These are phyloP conservation scores for Nemania serpens DNA, from an alignment of 2,329 filamentous ascomycete genomes.

Conservation along the genomic window DNA sequence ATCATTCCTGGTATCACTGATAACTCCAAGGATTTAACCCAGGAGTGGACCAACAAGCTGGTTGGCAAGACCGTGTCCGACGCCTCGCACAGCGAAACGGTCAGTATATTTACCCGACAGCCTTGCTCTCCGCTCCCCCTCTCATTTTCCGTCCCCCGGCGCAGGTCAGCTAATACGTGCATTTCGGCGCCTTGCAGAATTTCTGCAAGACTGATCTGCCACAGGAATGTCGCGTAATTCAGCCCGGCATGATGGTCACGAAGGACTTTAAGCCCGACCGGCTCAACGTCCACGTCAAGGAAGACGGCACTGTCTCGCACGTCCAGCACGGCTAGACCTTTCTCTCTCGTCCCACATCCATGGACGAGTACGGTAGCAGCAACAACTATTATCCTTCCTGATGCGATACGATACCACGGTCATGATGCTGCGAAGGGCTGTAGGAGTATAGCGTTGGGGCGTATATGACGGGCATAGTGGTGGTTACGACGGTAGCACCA, in stretches of 20 bases:
- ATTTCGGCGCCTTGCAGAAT: conserved; percentile 46
- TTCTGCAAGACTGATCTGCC: conserved; percentile 67
- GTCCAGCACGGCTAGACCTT: conserved; percentile 57
- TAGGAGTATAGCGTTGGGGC: not conserved
- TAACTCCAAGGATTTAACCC: conserved; percentile 48
- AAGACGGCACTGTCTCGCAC: conserved; percentile 64
- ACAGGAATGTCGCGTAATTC: conserved; percentile 58
- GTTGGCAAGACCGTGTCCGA: conserved; percentile 67
- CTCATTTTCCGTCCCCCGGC: not conserved
- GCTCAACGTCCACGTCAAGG: conserved; percentile 63
- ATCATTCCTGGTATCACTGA: conserved; percentile 62
- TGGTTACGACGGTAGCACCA: not conserved
- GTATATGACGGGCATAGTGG: not conserved
- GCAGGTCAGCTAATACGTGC: not conserved
- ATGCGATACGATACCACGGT: not conserved
- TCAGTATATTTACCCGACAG: conserved; percentile 42
- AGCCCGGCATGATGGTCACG: conserved; percentile 62
- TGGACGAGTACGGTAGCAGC: not conserved
- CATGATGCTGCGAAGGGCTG: not conserved
- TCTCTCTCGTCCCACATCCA: not conserved
- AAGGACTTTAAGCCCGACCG: conserved; percentile 59
- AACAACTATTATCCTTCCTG: not conserved
- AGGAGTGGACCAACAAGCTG: conserved; percentile 66
- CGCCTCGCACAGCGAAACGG: conserved; percentile 55
- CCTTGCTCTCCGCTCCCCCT: not conserved